These are phyloP conservation scores for Oldenlandia corymbosa DNA, from an alignment of 257 asterid species.

Conservation along the genomic window DNA sequence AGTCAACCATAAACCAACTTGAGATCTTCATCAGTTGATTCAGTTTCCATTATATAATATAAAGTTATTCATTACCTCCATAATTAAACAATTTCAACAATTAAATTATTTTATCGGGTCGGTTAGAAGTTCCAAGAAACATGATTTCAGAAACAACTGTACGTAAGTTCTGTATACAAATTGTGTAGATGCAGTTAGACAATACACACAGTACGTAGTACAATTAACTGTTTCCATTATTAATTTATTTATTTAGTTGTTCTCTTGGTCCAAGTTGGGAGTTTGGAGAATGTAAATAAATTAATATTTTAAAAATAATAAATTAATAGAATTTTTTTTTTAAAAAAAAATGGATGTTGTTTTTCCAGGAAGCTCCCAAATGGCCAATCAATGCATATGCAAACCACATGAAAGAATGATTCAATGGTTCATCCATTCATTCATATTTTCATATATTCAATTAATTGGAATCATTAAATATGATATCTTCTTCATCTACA, in stretches of 20 bases:
- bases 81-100: slow-evolving; percentile 14
- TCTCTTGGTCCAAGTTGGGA: no score
- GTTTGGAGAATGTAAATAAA: no score
- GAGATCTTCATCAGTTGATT: slow-evolving; percentile 3
- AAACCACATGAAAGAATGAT: slow-evolving; percentile 27
- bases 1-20: slow-evolving; percentile 8
- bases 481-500: slow-evolving; percentile 7
- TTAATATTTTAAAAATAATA: no score
- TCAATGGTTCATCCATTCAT: slow-evolving; percentile 24
- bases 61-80: neutral
- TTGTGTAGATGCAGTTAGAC: neutral
- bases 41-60: no score
- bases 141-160: slow-evolving; percentile 8
- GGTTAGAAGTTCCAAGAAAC: slow-evolving; percentile 27
- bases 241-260: no score
- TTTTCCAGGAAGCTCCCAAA: slow-evolving; percentile 26
- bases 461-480: slow-evolving; percentile 12
- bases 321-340: neutral
- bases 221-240: neutral
- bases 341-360: slow-evolving; percentile 1
- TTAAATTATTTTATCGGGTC: no score
- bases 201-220: neutral
- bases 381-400: slow-evolving; percentile 17
- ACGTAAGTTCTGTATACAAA: neutral
- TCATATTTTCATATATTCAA: no score